These are phyloP conservation scores for Kodamaea leandrae DNA, from an alignment of 805 yeast genomes.

Conservation along the genomic window DNA sequence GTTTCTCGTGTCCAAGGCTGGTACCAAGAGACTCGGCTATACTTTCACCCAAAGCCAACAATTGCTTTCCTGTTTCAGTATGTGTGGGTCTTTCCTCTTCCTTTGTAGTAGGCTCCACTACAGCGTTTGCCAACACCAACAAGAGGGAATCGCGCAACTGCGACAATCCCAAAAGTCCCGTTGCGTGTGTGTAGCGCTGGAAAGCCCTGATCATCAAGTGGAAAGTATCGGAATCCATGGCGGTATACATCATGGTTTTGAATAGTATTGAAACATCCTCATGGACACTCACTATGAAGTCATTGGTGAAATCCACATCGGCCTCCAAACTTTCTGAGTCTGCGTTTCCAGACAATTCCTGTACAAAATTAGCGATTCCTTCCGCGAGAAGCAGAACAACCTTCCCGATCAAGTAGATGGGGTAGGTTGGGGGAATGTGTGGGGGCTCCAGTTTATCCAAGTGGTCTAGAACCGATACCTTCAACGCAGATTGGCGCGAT, in stretches of 20 bases:
- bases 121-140: slow-evolving; percentile 25
- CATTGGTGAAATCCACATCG: slow-evolving; percentile 36
- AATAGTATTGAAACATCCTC: slow-evolving; percentile 27
- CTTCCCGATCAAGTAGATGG: slow-evolving; percentile 52
- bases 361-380: slow-evolving; percentile 58
- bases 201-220: slow-evolving; percentile 65
- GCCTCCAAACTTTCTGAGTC: slow-evolving; percentile 24
- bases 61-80: slow-evolving; percentile 29
- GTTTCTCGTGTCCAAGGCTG: slow-evolving; percentile 1
- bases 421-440: slow-evolving; percentile 56
- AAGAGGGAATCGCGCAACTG: slow-evolving; percentile 54
- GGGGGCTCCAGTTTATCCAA: slow-evolving; percentile 80
- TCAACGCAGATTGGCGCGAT: slow-evolving; percentile 44
- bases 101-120: slow-evolving; percentile 14
- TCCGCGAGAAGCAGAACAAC: slow-evolving; percentile 60
- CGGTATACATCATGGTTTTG: slow-evolving; percentile 52
- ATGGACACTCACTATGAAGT: slow-evolving; percentile 29
- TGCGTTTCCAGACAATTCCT: slow-evolving; percentile 36
- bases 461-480: slow-evolving; percentile 64
- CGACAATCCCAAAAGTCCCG: slow-evolving; percentile 66
- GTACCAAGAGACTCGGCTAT: slow-evolving; percentile 49
- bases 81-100: slow-evolving; percentile 2
- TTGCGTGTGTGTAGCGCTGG: slow-evolving; percentile 78
- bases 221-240: slow-evolving; percentile 69
- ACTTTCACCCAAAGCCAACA: slow-evolving; percentile 48